Evolutionary conservation across 306 rosid species (phyloP).

Genomic region (Cucumis melo): DNA sequence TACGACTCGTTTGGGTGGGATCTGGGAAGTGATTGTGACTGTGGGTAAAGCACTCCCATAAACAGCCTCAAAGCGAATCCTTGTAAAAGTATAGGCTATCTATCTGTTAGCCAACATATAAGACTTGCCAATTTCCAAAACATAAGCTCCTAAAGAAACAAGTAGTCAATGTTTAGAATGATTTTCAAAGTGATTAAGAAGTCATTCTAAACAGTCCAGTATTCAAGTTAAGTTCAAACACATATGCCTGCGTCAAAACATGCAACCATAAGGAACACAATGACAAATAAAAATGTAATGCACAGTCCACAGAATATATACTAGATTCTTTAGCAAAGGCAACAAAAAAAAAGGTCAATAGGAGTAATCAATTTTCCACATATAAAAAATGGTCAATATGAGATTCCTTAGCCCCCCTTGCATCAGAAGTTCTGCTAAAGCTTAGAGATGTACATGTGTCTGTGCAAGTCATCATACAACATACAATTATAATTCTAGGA

Average conservation of each 20-base stretch:
- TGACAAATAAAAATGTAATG: not conserved
- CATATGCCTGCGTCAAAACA: not conserved
- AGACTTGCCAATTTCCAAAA: not conserved
- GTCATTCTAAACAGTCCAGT: too few relatives aligned
- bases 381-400: not conserved
- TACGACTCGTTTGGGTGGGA: not conserved
- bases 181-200: too few relatives aligned
- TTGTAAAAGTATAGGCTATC: not conserved
- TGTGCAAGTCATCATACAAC: not conserved
- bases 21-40: not conserved
- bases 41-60: not conserved
- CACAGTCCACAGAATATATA: not conserved
- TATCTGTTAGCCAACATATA: too few relatives aligned
- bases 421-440: not conserved
- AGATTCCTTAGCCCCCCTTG: not conserved
- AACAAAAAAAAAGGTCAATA: not conserved
- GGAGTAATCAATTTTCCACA: not conserved
- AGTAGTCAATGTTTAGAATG: too few relatives aligned
- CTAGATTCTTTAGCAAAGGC: not conserved
- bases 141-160: not conserved
- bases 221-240: not conserved
- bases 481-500: not conserved
- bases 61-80: not conserved
- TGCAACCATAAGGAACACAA: not conserved
- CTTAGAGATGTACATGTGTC: not conserved